Evolutionary conservation across 2,329 filamentous ascomycete species (phyloP).

Genomic region (Fonsecaea pedrosoi): DNA sequence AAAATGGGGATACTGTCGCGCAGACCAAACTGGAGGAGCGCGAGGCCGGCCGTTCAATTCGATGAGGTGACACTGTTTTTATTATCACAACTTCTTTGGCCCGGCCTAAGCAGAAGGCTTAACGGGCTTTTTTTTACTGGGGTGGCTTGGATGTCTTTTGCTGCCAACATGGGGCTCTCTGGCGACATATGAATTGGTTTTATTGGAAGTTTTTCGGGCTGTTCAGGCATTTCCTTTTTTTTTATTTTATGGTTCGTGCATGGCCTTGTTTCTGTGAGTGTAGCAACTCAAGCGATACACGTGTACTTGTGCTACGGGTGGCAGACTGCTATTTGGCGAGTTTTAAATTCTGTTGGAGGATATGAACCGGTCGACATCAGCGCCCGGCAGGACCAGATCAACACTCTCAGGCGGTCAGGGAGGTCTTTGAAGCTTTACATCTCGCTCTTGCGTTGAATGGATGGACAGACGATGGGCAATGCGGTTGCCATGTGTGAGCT

Average conservation of each 20-base stretch:
- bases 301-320: slow-evolving; percentile 30
- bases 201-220: background rate
- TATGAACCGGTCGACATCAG: slow-evolving; percentile 9
- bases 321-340: slow-evolving; percentile 25
- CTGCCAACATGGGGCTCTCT: background rate
- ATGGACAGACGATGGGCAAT: slow-evolving; percentile 12
- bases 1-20: slow-evolving; percentile 85
- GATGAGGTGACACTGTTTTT: slow-evolving; percentile 46
- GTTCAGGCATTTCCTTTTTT: background rate
- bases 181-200: background rate
- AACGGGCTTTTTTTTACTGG: slow-evolving; percentile 3
- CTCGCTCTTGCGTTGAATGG: background rate
- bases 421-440: background rate
- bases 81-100: slow-evolving; percentile 22
- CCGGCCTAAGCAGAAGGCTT: slow-evolving; percentile 4
- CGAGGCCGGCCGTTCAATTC: slow-evolving; percentile 66
- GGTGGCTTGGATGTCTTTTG: slow-evolving; percentile 19
- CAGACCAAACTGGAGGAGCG: slow-evolving; percentile 79
- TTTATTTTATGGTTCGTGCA: background rate
- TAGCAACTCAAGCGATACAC: slow-evolving; percentile 25
- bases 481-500: slow-evolving; percentile 19
- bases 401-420: background rate
- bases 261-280: background rate
- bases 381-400: slow-evolving; percentile 10
- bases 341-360: slow-evolving; percentile 6